Base-by-base conservation (phyloP, 768 basidiomycete species). In the Galerina marginata region DNA sequence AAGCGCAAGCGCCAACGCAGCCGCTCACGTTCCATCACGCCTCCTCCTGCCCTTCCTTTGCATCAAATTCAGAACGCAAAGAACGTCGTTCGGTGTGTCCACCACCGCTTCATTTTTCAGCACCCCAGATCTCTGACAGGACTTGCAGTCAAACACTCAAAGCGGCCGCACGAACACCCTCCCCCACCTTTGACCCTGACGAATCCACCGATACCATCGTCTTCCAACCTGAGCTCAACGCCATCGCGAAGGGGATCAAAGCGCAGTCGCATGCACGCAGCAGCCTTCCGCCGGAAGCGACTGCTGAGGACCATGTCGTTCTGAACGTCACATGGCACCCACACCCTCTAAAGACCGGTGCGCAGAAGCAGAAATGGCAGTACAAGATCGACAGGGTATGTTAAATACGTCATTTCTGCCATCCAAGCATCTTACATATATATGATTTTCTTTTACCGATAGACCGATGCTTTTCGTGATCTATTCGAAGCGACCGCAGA, bases 1-100 rank as follows among this genome's bases (percentile, higher is more conserved):
- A 77, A 77, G 55, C 74, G 75, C 29, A 83, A 81, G 61, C 79
- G 82, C n/a, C 79, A 79, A 42, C 81, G 86, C 46, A 87, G 85
- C 69, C 86, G 86, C 40, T 92, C 90, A 33, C 75, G 79, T 23
- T 93, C 91, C 3, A 82, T 93, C 40, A 93, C 91, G 0, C 91
- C 92, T 2, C 91, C 91, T 4, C 92, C 91, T 0, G 78, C 77
- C 38, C 71, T 92, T 12, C 75, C 88, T 2, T 68, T 73, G 9
- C 76, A 84, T 33, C 81, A 86, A 56, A 75, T 88, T 1, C 79
- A 84, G 65, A 79, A 79, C 56, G 87, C 89, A 12, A 82, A 81
- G 42, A 76, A 82, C 38, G 72, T 90, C 15, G 83, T 92, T 50
- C 81, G 86, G 92, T 92, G 67, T 55, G 77, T 62, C 38, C 9